Evolutionary conservation across 345 rosid genomes (phyloP), one percentile per base, ranked within the genome.

Genomic region (Arabidopsis arenosa): DNA sequence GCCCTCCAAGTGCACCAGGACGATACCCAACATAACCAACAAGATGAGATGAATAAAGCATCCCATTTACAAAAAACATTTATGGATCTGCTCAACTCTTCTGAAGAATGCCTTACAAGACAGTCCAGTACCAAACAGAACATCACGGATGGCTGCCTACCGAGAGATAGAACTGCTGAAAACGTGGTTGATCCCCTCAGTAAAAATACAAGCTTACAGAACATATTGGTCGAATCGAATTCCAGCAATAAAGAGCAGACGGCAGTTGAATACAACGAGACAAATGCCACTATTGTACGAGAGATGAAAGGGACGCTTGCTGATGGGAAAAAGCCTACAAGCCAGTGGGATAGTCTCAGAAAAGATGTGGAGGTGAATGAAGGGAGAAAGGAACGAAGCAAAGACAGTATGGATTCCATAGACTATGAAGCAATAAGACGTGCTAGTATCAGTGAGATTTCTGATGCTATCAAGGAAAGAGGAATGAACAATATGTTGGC

Each of bases 401-500:
- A 63, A 60, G 88, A 86, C 18, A 63, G 82, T 32, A 81, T 76
- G 92, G 96, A 94, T 82, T 86, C 98, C 15, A 45, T 92, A 37
- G 97, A 94, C 81, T 94, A 89, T 62, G 93, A 92, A 84, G 92
- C 95, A 67, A 35, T 94, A 79, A 88, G 97, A 80, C 30, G 75
- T 44, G 90, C 93, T 40, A 63, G 68, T 54, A 79, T 86, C 21
- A 51, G 62, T 7, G 85, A 86, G 76, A 86, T 94, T 43, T 76
- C 97, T 39, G 77, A 85, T 0, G 70, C 92, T 32, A 94, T 92
- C 35, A 89, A 81, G 81, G 97, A 84, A 72, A 80, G 98, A 71
- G 98, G 98, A 28, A 92, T 92, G 95, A 92, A 92, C 82, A 85
- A 90, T 73, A 82, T 90, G 93, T 81, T 94, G 72, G 98, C 97